phyloP scores from a whole-genome alignment of 2,329 filamentous ascomycete genomes.

The Apiospora pterosperma region DNA sequence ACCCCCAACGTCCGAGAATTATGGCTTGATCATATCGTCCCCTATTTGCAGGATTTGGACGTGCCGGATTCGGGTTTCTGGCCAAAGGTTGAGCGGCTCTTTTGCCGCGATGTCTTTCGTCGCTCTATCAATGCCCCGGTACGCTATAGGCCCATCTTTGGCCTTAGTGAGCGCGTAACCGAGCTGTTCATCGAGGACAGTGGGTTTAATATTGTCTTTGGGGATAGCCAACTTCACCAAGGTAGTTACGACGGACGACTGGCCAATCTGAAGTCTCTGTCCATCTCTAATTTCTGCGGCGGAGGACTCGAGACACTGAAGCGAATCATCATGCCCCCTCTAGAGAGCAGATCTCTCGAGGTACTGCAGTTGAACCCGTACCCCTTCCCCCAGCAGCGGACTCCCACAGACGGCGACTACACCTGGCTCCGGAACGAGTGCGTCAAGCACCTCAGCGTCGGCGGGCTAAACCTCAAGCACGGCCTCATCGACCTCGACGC shows the following conservation, averaged over 20 bases:
- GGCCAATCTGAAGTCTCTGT: background rate
- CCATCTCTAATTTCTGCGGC: background rate
- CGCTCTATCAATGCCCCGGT: background rate
- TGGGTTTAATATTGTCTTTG: background rate
- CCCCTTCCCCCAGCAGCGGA: constrained; percentile 15
- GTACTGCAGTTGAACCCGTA: constrained; percentile 14
- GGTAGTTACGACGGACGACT: background rate
- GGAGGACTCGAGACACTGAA: background rate
- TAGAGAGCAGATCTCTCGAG: constrained; percentile 19
- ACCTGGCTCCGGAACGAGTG: constrained; percentile 20
- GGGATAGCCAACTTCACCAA: background rate
- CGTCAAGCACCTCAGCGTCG: constrained; percentile 19
- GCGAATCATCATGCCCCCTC: constrained; percentile 13
- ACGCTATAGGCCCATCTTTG: background rate
- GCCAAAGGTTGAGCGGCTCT: constrained; percentile 12
- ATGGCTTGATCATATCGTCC: constrained; percentile 16
- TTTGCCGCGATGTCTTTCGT: constrained; percentile 6
- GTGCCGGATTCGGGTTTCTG: constrained; percentile 2
- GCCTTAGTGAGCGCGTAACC: background rate
- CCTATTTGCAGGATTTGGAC: background rate
- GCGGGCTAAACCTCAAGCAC: constrained; percentile 56
- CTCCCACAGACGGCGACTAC: constrained; percentile 40
- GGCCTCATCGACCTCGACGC: constrained; percentile 12
- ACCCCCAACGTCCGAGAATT: constrained; percentile 21
- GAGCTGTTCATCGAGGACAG: background rate